Base-by-base conservation (phyloP, 1,139 yeast genomes). In the Spathaspora jeffriesii region DNA sequence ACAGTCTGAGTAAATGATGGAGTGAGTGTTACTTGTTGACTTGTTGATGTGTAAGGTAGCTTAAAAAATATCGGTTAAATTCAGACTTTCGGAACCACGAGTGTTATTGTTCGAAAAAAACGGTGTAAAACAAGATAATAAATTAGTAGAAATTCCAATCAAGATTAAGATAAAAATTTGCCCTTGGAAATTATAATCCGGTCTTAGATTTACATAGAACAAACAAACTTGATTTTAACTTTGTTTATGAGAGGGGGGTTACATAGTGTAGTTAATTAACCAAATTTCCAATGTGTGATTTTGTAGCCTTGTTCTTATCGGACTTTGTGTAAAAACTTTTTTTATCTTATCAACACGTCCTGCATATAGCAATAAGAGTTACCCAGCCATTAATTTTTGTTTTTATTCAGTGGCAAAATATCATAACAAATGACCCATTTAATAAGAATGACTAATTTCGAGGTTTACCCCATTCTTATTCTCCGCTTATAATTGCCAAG, bases 291-390 rank as follows among this genome's bases (percentile, higher is more conserved):
- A 14, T 18, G 38, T 34, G 38, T 34, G 38, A 15, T 31, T 31
- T 31, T 14, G 20, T 31, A 15, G 38, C 38, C 23, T 17, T 34
- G 38, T 17, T 34, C 38, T 34, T 34, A 34, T 34, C 38, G 38
- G 38, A 34, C 22, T 34, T 34, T 34, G 38, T 34, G 28, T 25
- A 3, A 25, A 25, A 25, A 10, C 5, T 17, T 9, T 17, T 34
- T 17, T 34, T 34, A 34, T 34, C 38, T 34, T 34, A 34, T 34
- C 38, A 34, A 18, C 15, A 8, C 9, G 10, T 34, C 17, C 38
- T 34, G 38, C 23, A 34, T 34, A 34, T 34, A 34, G 9, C 9
- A 30, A 30, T 14, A 30, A 14, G n/a, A n/a, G n/a, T n/a, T n/a
- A 30, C 15, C 15, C 32, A n/a, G n/a, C 15, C 17, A 8, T 14